A percentile compares a stretch with the other conserved stretches of the same genome.
Evolutionary conservation across 139 green algal genomes (phyloP).

Genomic region (Nannochloris sp.): DNA sequence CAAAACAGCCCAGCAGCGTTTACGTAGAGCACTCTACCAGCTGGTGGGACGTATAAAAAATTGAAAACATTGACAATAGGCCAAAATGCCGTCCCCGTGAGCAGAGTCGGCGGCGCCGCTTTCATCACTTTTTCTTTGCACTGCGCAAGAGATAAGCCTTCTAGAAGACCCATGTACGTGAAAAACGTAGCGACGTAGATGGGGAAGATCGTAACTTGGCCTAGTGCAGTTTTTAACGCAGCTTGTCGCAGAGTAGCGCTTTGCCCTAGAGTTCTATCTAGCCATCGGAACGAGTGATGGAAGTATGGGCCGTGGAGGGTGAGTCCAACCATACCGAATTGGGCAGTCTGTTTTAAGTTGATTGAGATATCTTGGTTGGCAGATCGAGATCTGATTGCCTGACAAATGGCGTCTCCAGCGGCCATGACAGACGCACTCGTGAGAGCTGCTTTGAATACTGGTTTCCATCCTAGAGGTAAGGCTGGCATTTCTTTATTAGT

Average conservation of each 20-base stretch:
- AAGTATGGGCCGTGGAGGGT: slow-evolving; percentile 53
- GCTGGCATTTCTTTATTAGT: neutral
- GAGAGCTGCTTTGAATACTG: neutral
- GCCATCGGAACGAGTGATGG: slow-evolving; percentile 31
- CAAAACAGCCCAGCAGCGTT: slow-evolving; percentile 40
- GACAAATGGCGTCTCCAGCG: neutral
- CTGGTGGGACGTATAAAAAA: slow-evolving; percentile 41
- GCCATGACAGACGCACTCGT: slow-evolving; percentile 3
- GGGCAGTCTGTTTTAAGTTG: slow-evolving; percentile 20
- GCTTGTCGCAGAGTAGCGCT: neutral
- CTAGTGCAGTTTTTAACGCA: slow-evolving; percentile 33
- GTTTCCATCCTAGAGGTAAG: neutral
- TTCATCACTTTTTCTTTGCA: slow-evolving; percentile 11
- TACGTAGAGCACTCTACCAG: slow-evolving; percentile 38
- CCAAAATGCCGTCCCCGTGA: slow-evolving; percentile 47
- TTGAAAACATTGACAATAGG: slow-evolving; percentile 51
- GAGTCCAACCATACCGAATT: slow-evolving; percentile 36
- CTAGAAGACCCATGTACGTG: slow-evolving; percentile 40
- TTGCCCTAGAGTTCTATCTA: slow-evolving; percentile 24
- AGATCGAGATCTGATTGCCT: neutral
- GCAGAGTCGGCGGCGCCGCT: slow-evolving; percentile 15
- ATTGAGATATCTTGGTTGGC: slow-evolving; percentile 4
- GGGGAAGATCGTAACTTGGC: slow-evolving; percentile 47
- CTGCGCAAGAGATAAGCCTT: slow-evolving; percentile 16
- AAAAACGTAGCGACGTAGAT: slow-evolving; percentile 39